Evolutionary conservation across 2,329 filamentous ascomycete genomes (phyloP), one percentile per base, ranked within the genome.

Genomic region (Hortaea werneckii): DNA sequence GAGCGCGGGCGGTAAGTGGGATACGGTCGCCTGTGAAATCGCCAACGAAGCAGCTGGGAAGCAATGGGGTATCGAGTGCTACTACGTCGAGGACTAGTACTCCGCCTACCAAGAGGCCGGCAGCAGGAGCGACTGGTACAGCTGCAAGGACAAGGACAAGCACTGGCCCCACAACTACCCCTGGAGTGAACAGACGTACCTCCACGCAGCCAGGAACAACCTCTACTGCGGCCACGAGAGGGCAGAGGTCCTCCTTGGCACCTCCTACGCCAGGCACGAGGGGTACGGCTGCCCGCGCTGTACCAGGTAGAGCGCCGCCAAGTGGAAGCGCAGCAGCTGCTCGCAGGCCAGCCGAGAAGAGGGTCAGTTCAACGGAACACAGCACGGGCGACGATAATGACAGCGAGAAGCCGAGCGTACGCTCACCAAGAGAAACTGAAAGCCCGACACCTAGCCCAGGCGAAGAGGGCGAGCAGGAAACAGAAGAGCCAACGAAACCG

Each of bases 1-100:
- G 73, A 5, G 72, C 80, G 49, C 80, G 76, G 61, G 59, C 59
- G 26, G 59, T 50, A 10, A 83, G 78, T 58, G 72, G 79, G 48
- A 37, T 54, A 35, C 59, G 88, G 80, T 87, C 83, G 48, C 85
- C 86, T 2, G 82, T 78, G 0, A 89, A 86, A 58, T 89, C 85
- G 1, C 86, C 86, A 1, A 86, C 83, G 3, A 92, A 92, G 60
- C 83, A 85, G 56, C 64, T 85, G 40, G 72, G 65, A 34, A 67
- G 48, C 11, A 58, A 55, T 49, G 54, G 79, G 1, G 66, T 68
- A 3, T 77, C 80, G 1, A 81, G 76, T 54, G 64, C 74, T 5
- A 69, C 74, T 1, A 77, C 73, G 1, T 82, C 83, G 37, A 72
- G 82, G 55, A 85, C 80, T 9, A 76, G 68, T 35, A 85, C 81